Evolutionary conservation across 2,329 filamentous ascomycete genomes (phyloP).

Genomic region (Penicillium sclerotigenum): DNA sequence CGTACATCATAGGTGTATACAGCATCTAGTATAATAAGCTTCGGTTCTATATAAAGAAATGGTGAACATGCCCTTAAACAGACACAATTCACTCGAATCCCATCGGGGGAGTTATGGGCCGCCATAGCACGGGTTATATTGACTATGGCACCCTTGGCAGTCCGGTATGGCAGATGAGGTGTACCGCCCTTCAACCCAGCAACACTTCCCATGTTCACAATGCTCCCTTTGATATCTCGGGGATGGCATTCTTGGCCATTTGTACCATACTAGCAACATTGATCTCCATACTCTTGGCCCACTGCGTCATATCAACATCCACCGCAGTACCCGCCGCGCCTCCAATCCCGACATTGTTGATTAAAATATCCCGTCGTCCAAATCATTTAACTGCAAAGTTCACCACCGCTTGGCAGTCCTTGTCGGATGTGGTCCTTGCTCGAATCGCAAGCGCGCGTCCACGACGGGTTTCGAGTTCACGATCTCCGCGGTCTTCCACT

Average conservation of each 20-base stretch:
- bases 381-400: slow-evolving; percentile 44
- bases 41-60: not conserved
- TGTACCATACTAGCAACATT: slow-evolving; percentile 65
- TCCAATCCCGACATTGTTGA: slow-evolving; percentile 63
- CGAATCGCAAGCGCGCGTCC: slow-evolving; percentile 31
- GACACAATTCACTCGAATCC: slow-evolving; percentile 56
- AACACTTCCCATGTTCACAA: slow-evolving; percentile 60
- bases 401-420: slow-evolving; percentile 49
- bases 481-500: slow-evolving; percentile 55
- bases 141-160: slow-evolving; percentile 53
- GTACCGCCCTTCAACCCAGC: slow-evolving; percentile 52
- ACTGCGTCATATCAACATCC: slow-evolving; percentile 58
- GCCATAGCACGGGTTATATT: slow-evolving; percentile 58
- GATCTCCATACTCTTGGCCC: slow-evolving; percentile 56
- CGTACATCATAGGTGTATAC: slow-evolving; percentile 57
- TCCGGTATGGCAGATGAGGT: slow-evolving; percentile 54
- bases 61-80: slow-evolving; percentile 43
- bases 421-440: slow-evolving; percentile 55
- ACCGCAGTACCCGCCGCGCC: slow-evolving; percentile 59
- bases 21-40: slow-evolving; percentile 38
- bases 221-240: slow-evolving; percentile 48
- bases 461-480: slow-evolving; percentile 39
- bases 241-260: slow-evolving; percentile 61
- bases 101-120: slow-evolving; percentile 50
- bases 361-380: slow-evolving; percentile 59